Evolutionary conservation across 2,329 filamentous ascomycete genomes (phyloP).

Genomic region (Trichoderma lentiforme): DNA sequence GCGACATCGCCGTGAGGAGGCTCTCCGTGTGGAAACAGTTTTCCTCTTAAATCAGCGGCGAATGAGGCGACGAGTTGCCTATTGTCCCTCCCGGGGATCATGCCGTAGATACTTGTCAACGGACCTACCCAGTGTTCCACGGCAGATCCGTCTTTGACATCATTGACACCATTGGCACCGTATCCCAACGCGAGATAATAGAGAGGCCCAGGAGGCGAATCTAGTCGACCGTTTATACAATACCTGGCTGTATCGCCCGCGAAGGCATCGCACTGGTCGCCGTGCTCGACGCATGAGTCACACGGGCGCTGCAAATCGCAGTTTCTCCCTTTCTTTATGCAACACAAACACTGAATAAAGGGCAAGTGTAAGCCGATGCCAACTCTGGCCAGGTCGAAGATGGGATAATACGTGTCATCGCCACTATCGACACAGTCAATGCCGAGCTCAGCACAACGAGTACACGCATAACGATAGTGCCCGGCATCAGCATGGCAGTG

Average conservation of each 20-base stretch:
- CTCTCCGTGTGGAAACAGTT: not conserved
- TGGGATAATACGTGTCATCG: slow-evolving; percentile 20
- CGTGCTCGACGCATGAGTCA: slow-evolving; percentile 30
- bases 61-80: not conserved
- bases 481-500: slow-evolving; percentile 24
- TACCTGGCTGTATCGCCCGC: slow-evolving; percentile 9
- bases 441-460: slow-evolving; percentile 31
- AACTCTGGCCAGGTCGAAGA: slow-evolving; percentile 31
- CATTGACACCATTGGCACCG: slow-evolving; percentile 29
- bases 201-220: slow-evolving; percentile 24
- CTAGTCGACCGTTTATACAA: slow-evolving; percentile 22
- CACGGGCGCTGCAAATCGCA: slow-evolving; percentile 40
- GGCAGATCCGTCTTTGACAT: slow-evolving; percentile 24
- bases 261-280: slow-evolving; percentile 20
- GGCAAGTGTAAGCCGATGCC: slow-evolving; percentile 31
- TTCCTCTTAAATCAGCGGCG: not conserved
- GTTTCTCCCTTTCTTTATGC: slow-evolving; percentile 22
- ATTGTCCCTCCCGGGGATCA: slow-evolving; percentile 1
- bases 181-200: slow-evolving; percentile 37
- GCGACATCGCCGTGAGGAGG: not conserved
- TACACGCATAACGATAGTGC: slow-evolving; percentile 23
- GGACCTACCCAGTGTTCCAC: slow-evolving; percentile 30
- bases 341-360: slow-evolving; percentile 28
- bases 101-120: slow-evolving; percentile 17
- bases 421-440: slow-evolving; percentile 27